A percentile compares a stretch with the other conserved stretches of the same genome.
Conservation (phyloP, 441 rosid species). For the Erodium texanum region DNA sequence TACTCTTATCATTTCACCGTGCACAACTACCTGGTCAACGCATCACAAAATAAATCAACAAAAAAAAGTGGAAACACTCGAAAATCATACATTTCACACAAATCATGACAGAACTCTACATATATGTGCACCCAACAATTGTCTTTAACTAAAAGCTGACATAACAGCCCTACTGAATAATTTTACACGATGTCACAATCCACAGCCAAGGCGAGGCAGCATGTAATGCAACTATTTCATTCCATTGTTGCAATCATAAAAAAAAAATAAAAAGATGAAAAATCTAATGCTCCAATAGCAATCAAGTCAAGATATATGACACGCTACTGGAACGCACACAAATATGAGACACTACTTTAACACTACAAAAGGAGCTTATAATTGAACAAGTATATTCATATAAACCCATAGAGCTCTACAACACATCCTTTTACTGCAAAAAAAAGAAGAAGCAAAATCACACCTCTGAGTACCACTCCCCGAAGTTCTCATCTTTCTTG, state of each 20-base stretch:
- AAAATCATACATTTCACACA: not conserved
- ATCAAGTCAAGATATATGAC: not conserved
- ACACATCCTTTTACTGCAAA: not conserved
- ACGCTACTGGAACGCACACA: not conserved
- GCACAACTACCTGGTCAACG: constrained; percentile 67
- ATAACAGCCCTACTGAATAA: not conserved
- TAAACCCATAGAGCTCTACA: not conserved
- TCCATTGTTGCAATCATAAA: not conserved
- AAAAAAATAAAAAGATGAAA: not conserved
- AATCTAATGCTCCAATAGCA: not conserved
- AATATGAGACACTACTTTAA: not conserved
- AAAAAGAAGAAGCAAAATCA: not conserved
- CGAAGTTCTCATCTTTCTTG: constrained; percentile 60
- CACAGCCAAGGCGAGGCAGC: too few relatives aligned
- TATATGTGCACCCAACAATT: too few relatives aligned
- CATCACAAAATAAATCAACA: not conserved
- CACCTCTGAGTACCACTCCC: constrained; percentile 78
- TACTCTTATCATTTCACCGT: constrained; percentile 89
- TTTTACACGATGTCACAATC: too few relatives aligned
- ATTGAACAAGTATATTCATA: not conserved
- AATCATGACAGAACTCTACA: not conserved
- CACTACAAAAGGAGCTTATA: not conserved
- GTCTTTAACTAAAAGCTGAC: not conserved
- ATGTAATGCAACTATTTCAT: not conserved
- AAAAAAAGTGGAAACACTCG: not conserved